These are phyloP conservation scores for Candida piceae DNA, from an alignment of 805 yeast species.

Conservation along the genomic window DNA sequence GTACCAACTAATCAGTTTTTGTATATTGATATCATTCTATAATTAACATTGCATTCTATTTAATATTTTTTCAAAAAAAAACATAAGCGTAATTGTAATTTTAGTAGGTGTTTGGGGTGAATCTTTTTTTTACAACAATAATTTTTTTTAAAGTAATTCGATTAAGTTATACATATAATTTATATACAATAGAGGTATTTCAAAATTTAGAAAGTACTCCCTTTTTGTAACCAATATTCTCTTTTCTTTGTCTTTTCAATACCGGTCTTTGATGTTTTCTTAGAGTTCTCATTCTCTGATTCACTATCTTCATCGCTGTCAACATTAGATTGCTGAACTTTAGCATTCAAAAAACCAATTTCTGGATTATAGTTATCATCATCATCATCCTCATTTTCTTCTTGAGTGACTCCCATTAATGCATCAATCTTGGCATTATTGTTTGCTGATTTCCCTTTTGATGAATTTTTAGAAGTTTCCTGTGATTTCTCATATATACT, in stretches of 20 bases:
- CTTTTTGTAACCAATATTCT: conserved; percentile 37
- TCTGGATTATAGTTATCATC: conserved; percentile 3
- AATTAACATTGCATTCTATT: too few species aligned
- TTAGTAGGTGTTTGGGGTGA: too few species aligned
- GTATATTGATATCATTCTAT: too few species aligned
- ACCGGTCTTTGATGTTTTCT: not conserved
- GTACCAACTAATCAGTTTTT: not conserved
- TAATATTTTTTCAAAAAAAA: too few species aligned
- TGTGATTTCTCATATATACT: conserved; percentile 19
- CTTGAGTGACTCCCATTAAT: conserved; percentile 21
- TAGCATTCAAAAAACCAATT: not conserved
- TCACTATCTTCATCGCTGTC: conserved; percentile 8
- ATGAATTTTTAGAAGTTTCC: not conserved
- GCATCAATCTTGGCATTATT: conserved; percentile 15
- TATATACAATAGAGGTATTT: not conserved
- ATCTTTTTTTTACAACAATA: too few species aligned
- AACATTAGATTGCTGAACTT: not conserved
- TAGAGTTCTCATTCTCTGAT: conserved; percentile 1
- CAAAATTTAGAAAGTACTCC: conserved; percentile 14
- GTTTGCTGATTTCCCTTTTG: not conserved
- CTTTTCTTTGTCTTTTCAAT: conserved; percentile 17
- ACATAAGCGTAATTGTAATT: too few species aligned
- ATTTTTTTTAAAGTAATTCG: too few species aligned
- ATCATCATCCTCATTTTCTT: conserved; percentile 16
- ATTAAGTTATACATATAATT: not conserved